These are phyloP conservation scores for Mycena albidolilacea DNA, from an alignment of 768 basidiomycete species.

Conservation along the genomic window DNA sequence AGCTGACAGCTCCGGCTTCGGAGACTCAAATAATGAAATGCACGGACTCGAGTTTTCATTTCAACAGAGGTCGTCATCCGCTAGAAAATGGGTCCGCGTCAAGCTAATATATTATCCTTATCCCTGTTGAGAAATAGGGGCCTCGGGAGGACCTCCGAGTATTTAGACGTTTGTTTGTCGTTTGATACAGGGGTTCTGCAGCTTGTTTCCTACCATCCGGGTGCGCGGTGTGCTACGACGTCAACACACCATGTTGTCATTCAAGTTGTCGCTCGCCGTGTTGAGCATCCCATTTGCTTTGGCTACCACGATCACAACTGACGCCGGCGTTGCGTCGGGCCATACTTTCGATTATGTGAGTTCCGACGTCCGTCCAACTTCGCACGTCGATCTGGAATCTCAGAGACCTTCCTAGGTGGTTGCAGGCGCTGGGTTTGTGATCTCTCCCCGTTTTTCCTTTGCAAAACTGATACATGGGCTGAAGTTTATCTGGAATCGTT, in stretches of 20 bases:
- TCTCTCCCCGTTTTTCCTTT: not conserved
- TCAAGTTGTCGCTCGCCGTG: constrained; percentile 1
- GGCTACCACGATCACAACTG: constrained; percentile 25
- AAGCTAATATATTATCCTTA: too few species aligned
- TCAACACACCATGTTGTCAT: constrained; percentile 12
- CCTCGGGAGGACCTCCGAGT: too few species aligned
- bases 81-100: too few species aligned
- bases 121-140: too few species aligned
- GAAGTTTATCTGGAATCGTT: constrained; percentile 32
- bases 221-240: too few species aligned
- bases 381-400: not conserved
- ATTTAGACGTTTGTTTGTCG: too few species aligned
- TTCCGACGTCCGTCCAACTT: not conserved
- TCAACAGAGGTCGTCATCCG: too few species aligned
- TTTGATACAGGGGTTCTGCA: too few species aligned
- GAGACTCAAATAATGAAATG: too few species aligned
- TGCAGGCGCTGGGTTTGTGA: constrained; percentile 30
- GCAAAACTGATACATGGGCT: not conserved
- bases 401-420: constrained; percentile 21
- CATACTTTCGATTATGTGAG: constrained; percentile 36
- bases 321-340: constrained; percentile 23
- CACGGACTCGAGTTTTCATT: too few species aligned
- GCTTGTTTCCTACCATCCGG: too few species aligned
- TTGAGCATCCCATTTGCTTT: constrained; percentile 4
- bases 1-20: too few species aligned